phyloP scores from a whole-genome alignment of 2,329 filamentous ascomycete species.

The Fusarium sambucinum region DNA sequence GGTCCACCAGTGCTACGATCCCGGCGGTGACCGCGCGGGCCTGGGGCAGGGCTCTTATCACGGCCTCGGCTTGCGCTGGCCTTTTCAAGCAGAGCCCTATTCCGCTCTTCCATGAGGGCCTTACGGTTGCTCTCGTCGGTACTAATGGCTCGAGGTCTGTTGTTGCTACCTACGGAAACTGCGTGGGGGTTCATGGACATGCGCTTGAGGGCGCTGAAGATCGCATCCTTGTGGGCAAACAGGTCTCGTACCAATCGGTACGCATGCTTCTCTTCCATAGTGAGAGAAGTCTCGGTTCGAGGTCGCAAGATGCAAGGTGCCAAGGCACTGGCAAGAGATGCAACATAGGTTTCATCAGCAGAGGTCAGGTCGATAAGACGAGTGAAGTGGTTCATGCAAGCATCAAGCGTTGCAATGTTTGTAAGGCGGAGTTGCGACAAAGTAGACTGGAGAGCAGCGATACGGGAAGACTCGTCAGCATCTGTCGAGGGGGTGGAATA shows the following conservation, averaged over 20 bases:
- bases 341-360: constrained; percentile 87
- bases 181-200: constrained; percentile 78
- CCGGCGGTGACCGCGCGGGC: constrained; percentile 74
- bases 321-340: constrained; percentile 78
- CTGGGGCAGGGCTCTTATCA: constrained; percentile 78
- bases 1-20: constrained; percentile 81
- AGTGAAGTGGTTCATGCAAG: constrained; percentile 97
- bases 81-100: constrained; percentile 81
- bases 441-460: constrained; percentile 94
- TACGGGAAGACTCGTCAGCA: constrained; percentile 79
- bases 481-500: constrained; percentile 87
- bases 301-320: constrained; percentile 91
- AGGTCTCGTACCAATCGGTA: constrained; percentile 92
- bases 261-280: constrained; percentile 94
- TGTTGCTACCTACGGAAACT: constrained; percentile 64
- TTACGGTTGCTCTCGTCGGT: constrained; percentile 96
- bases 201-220: constrained; percentile 96
- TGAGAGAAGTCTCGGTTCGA: constrained; percentile 86
- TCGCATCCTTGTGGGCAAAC: constrained; percentile 92
- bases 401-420: constrained; percentile 98
- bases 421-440: constrained; percentile 93
- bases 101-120: constrained; percentile 92
- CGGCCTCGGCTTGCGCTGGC: constrained; percentile 74
- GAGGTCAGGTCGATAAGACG: constrained; percentile 96
- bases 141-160: constrained; percentile 86